Evolutionary conservation across 768 basidiomycete genomes (phyloP), one percentile per base, ranked within the genome.

Genomic region (Russula earlei): DNA sequence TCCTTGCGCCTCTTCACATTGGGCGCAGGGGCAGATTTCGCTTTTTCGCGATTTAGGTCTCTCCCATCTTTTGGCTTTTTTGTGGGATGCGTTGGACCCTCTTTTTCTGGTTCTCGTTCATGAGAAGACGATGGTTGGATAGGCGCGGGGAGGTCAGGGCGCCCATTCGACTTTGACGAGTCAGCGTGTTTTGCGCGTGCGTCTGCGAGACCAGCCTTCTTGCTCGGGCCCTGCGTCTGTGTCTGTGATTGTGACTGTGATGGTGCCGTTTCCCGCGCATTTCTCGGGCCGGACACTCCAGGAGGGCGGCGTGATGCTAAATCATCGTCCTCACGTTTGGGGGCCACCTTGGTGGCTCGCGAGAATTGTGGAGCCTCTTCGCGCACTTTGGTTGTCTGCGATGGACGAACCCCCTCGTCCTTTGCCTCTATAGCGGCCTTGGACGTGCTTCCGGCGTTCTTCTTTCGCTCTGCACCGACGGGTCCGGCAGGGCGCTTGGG

Each of bases 121-220:
- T 55, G 46, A 24, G 47, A 51, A 4, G 65, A 51, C 17, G 68
- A 60, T 10, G 68, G 62, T 0, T 67, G 61, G 4, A 63, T 58
- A 15, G 68, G 62, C 17, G 72, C 65, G 4, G 65, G 58, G 5
- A 73, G 69, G 52, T 71, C 74, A 6, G 63, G 60, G 19, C 73
- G 69, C 24, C 72, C 65, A 2, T 29, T 55, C 7, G 73, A 67
- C 2, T 68, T 43, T 10, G 64, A 60, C 10, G 71, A 63, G 19
- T 68, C 57, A n/a, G 63, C 57, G 34, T 67, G 67, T 33, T 64
- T 64, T 25, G 64, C 24, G 19, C 71, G 71, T 22, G 62, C 17
- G n/a, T 71, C 72, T 0, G 64, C 56, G 4, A 66, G 63, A 0
- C 59, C 62, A n/a, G 54, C 55, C 24, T 66, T 61, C 61, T 63